Evolutionary conservation across 202 grass and related monocot genomes (phyloP).

Genomic region (Carex arenaria): DNA sequence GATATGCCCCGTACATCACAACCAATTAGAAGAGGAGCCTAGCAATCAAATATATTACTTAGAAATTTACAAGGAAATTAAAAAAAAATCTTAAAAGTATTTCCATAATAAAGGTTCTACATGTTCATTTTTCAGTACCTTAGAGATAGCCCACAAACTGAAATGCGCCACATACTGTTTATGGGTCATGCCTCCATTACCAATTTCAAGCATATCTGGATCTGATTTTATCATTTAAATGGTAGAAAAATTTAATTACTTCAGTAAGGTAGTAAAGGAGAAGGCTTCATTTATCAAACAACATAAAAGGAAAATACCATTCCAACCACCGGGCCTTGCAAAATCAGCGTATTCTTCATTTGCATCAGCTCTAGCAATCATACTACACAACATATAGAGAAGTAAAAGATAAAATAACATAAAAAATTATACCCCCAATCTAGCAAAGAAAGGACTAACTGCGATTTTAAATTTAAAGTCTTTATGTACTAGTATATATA

Average conservation of each 20-base stretch:
- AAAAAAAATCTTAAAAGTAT: neutral
- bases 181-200: slow-evolving; percentile 77
- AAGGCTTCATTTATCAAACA: neutral
- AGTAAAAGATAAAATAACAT: neutral
- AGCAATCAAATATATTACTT: neutral
- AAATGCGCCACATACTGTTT: slow-evolving; percentile 82
- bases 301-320: slow-evolving; percentile 32
- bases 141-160: slow-evolving; percentile 87
- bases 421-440: neutral
- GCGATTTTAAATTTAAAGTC: slow-evolving; percentile 1
- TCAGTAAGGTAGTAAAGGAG: neutral
- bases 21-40: slow-evolving; percentile 94
- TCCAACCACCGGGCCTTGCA: slow-evolving; percentile 87
- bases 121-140: slow-evolving; percentile 33
- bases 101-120: neutral
- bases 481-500: neutral
- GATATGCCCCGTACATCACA: slow-evolving; percentile 75
- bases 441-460: neutral
- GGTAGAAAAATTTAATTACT: neutral
- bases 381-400: slow-evolving; percentile 31
- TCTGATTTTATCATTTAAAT: slow-evolving; percentile 29
- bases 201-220: slow-evolving; percentile 94
- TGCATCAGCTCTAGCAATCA: slow-evolving; percentile 71
- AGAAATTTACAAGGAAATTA: neutral
- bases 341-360: slow-evolving; percentile 85